Percentiles rank a stretch among this genome's conserved stretches.
Evolutionary conservation across 306 rosid species (phyloP).

Genomic region (Canavalia gladiata): DNA sequence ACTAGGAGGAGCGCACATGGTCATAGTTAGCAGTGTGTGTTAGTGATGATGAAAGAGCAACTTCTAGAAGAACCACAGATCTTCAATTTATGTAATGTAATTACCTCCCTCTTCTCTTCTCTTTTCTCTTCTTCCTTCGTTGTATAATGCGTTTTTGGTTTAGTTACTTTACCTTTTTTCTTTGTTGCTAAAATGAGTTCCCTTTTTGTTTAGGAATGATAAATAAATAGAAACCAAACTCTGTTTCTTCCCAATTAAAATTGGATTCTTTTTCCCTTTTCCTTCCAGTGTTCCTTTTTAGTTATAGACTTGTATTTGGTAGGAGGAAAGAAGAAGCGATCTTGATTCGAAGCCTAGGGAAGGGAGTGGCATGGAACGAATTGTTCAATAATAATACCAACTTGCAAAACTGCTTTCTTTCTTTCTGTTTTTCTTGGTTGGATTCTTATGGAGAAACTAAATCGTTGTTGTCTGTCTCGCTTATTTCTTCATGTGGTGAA

Average conservation of each 20-base stretch:
- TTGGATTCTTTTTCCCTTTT: not conserved
- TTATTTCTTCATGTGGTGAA: constrained; percentile 19
- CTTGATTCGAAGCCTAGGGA: constrained; percentile 7
- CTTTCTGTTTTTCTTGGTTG: not conserved
- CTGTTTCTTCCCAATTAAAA: not conserved
- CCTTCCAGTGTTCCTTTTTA: not conserved
- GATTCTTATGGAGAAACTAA: constrained; percentile 7
- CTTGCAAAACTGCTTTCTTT: not conserved
- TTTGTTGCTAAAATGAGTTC: not conserved
- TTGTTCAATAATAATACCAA: not conserved
- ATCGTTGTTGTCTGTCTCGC: constrained; percentile 17
- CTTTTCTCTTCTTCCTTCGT: not conserved
- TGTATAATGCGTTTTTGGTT: not conserved
- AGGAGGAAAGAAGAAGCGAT: not conserved
- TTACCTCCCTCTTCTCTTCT: not conserved
- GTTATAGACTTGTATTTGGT: not conserved
- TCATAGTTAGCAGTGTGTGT: too few relatives aligned
- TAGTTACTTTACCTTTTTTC: not conserved
- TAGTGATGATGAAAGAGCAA: constrained; percentile 8
- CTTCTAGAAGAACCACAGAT: constrained; percentile 41
- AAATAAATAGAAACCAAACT: not conserved
- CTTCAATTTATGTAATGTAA: constrained; percentile 26
- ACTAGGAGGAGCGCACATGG: too few relatives aligned
- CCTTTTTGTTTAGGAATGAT: not conserved
- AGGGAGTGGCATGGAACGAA: not conserved